phyloP scores from a whole-genome alignment of 1,284 basidiomycete species.

The Leccinum griseonigrum region DNA sequence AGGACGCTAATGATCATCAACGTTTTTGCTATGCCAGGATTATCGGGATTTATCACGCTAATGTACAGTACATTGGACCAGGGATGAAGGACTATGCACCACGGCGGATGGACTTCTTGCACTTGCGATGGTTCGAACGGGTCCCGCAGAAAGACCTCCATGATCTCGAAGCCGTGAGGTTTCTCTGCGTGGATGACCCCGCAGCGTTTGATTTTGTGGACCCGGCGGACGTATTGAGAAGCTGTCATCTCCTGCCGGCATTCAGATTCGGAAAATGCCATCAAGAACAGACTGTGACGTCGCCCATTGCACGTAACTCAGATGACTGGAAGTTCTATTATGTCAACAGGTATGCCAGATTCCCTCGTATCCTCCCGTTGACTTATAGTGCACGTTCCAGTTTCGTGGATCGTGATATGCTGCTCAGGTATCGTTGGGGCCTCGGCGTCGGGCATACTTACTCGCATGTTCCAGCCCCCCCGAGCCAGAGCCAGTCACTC shows the following conservation, averaged over 20 bases:
- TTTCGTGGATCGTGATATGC: background rate
- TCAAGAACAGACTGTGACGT: background rate
- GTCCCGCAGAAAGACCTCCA: background rate
- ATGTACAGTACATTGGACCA: background rate
- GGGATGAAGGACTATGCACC: background rate
- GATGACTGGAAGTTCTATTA: background rate
- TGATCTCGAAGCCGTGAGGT: background rate
- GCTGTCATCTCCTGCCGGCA: background rate
- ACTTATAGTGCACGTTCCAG: background rate
- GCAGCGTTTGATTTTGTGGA: background rate
- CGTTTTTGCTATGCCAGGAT: too few species aligned
- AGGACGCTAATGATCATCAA: background rate
- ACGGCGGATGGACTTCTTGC: background rate
- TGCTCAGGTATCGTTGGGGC: background rate
- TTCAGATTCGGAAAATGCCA: background rate
- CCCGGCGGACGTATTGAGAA: background rate
- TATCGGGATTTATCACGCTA: background rate
- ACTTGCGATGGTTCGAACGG: too few species aligned
- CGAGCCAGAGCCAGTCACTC: background rate
- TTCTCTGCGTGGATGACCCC: background rate
- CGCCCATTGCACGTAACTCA: background rate
- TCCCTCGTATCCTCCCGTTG: background rate
- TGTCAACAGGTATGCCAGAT: background rate
- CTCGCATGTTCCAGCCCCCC: background rate
- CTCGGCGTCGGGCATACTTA: background rate